A percentile compares a stretch with the other conserved stretches of the same genome.
Conservation (phyloP, 106 monocot genomes). For the Narthecium ossifragum region DNA sequence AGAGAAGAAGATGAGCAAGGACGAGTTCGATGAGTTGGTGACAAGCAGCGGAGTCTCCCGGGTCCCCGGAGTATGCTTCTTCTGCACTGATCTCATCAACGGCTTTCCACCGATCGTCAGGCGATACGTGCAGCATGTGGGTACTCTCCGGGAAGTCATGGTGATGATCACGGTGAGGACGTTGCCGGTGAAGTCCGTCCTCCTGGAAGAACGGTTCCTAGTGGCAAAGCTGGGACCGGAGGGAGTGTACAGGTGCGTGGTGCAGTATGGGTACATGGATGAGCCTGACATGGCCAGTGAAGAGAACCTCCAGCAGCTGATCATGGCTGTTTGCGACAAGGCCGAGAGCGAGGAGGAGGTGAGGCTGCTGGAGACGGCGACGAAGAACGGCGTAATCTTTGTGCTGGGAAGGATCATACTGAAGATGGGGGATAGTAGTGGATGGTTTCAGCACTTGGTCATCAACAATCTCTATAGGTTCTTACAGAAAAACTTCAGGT, state of each 20-base stretch:
- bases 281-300: constrained; percentile 29
- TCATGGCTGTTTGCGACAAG: constrained; percentile 16
- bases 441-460: constrained; percentile 13
- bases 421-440: constrained; percentile 9
- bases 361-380: constrained; percentile 16
- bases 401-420: constrained; percentile 41
- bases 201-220: constrained; percentile 32
- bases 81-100: constrained; percentile 51
- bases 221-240: constrained; percentile 28
- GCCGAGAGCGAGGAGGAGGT: constrained; percentile 17
- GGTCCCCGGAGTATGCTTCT: constrained; percentile 51
- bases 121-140: constrained; percentile 36
- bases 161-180: constrained; percentile 42
- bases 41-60: constrained; percentile 1
- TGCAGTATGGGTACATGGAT: constrained; percentile 63
- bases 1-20: constrained; percentile 16
- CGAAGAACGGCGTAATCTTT: constrained; percentile 17
- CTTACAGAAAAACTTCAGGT: constrained; percentile 63
- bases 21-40: constrained; percentile 8
- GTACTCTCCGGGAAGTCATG: constrained; percentile 29
- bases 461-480: constrained; percentile 40
- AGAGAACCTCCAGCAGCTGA: constrained; percentile 22
- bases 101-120: constrained; percentile 57
- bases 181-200: constrained; percentile 29
- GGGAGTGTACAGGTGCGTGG: constrained; percentile 49